Evolutionary conservation across 1,284 basidiomycete genomes (phyloP).

Genomic region (Cutaneotrichosporon arboriforme): DNA sequence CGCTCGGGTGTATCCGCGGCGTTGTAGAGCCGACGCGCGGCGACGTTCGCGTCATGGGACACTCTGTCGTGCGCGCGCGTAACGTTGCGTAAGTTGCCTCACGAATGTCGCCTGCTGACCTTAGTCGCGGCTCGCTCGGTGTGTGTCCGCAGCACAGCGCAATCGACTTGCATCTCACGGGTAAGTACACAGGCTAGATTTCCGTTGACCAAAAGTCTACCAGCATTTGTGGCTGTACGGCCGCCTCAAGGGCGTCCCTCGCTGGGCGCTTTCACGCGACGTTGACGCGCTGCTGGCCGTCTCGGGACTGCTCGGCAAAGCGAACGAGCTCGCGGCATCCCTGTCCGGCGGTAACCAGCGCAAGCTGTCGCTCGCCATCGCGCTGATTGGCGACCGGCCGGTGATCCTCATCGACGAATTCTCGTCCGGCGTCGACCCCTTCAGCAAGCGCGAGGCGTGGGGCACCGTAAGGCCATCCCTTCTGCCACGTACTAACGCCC

Average conservation of each 20-base stretch:
- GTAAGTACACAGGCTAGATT: constrained; percentile 8
- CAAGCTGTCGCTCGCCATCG: constrained; percentile 69
- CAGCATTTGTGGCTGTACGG: constrained; percentile 59
- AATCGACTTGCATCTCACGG: constrained; percentile 66
- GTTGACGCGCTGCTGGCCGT: constrained; percentile 58
- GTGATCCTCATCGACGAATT: constrained; percentile 78
- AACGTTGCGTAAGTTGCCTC: constrained; percentile 55
- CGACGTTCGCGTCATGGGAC: constrained; percentile 60
- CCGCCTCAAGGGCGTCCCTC: constrained; percentile 57
- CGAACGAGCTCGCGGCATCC: constrained; percentile 64
- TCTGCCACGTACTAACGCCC: neutral
- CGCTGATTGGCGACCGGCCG: constrained; percentile 70
- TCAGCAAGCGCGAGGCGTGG: constrained; percentile 79
- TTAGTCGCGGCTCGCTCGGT: constrained; percentile 51
- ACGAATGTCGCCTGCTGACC: neutral
- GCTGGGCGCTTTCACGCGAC: constrained; percentile 54
- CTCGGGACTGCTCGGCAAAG: constrained; percentile 59
- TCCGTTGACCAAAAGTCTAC: constrained; percentile 50
- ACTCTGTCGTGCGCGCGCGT: constrained; percentile 59
- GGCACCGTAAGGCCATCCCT: constrained; percentile 53
- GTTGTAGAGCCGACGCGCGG: constrained; percentile 55
- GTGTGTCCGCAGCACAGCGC: constrained; percentile 79
- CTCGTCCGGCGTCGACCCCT: constrained; percentile 73
- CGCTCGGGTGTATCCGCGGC: constrained; percentile 40
- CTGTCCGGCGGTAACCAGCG: constrained; percentile 74